Evolutionary conservation across 257 asterid species (phyloP).

Genomic region (Verbascum thapsus): DNA sequence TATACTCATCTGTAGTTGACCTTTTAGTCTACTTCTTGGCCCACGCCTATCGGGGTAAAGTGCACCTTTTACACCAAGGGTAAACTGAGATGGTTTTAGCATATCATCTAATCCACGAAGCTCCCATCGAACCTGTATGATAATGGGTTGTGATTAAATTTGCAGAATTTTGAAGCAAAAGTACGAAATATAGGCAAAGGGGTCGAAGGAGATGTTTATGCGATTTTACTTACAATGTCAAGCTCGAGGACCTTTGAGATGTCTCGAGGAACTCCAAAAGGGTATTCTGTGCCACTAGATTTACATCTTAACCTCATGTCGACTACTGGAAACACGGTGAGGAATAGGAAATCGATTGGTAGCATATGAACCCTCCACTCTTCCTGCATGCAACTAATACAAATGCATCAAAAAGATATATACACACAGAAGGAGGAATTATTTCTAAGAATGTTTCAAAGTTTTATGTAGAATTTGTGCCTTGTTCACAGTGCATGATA

Average conservation of each 20-base stretch:
- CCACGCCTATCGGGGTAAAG: conserved; percentile 79
- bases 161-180: conserved; percentile 9
- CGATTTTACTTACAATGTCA: conserved; percentile 66
- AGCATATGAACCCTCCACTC: conserved; percentile 97
- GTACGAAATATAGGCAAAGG: neutral
- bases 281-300: conserved; percentile 70
- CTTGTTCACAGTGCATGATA: no score
- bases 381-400: conserved; percentile 53
- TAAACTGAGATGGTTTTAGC: conserved; percentile 77
- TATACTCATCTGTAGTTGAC: conserved; percentile 74
- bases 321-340: conserved; percentile 65
- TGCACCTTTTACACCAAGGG: conserved; percentile 74
- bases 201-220: neutral
- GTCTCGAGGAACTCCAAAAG: conserved; percentile 64
- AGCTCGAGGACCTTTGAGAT: conserved; percentile 82
- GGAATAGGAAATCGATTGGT: conserved; percentile 82
- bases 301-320: conserved; percentile 88
- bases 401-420: neutral
- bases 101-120: conserved; percentile 84
- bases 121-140: conserved; percentile 84
- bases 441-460: no score
- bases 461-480: no score
- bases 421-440: neutral
- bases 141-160: conserved; percentile 3
- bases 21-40: conserved; percentile 63